Base-by-base conservation (phyloP, 345 rosid species). In the Jatropha curcas region DNA sequence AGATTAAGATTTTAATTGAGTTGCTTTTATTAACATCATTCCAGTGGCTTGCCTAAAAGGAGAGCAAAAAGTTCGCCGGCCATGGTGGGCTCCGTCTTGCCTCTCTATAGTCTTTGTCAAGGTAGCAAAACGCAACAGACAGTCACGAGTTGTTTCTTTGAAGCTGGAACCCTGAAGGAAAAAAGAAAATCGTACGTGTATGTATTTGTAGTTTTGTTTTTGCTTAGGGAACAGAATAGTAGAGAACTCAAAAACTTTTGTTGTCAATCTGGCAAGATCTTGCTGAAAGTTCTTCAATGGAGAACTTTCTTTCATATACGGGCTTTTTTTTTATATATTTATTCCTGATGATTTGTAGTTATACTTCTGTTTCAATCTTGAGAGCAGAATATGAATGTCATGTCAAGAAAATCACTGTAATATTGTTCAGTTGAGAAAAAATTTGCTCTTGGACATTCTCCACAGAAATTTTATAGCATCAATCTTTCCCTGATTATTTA, bases 11-110 rank as follows among this genome's bases (percentile, higher is more conserved):
- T 52, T 53, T 46, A 45, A 60, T 53, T n/a, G 17, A 6, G 20
- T 14, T 28, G 57, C 41, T 39, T n/a, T 57, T 10, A 3, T 70
- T 79, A 80, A 77, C 65, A 64, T 46, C 8, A 28, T 74, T 71
- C 31, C 84, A 95, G 98, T 94, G 87, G 98, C 98, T 61, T 94
- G 98, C 82, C 85, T 94, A 81, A 94, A 94, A 81, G 98, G 98
- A 51, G 98, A 94, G 72, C 98, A 94, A 76, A 90, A 89, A 65
- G 95, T 94, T 52, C 88, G 93, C 74, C 82, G 95, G 63, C 98
- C 98, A 65, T 94, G 98, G 98, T 94, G 98, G 98, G 98, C 95
- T 20, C 97, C 98, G 4, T 84, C 98, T 19, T 94, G 97, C 83
- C 88, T 94, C 30, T 90, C 97, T 0, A 82, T 84, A 76, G 82